Conservation (phyloP, 805 yeast species). For the Lipomyces yamanashiensis region DNA sequence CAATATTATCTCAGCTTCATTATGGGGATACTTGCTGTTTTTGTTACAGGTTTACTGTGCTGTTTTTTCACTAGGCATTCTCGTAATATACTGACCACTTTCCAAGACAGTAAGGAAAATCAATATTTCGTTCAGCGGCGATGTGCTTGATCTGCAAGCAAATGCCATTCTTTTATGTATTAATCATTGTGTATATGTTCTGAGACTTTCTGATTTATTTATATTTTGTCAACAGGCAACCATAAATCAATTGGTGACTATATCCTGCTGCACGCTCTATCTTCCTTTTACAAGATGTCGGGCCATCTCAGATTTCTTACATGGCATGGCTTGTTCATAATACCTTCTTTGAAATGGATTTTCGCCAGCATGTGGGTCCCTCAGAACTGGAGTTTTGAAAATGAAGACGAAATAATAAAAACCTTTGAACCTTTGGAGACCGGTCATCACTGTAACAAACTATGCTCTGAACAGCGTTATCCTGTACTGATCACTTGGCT, state of each 20-base stretch:
- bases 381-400: conserved; percentile 31
- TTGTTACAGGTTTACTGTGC: conserved; percentile 18
- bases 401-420: conserved; percentile 10
- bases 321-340: conserved; percentile 25
- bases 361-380: conserved; percentile 25
- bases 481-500: not conserved
- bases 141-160: conserved; percentile 16
- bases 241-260: conserved; percentile 25
- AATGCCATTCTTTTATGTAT: conserved; percentile 29
- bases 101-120: conserved; percentile 19
- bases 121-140: conserved; percentile 36
- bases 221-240: conserved; percentile 21
- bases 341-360: conserved; percentile 28
- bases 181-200: not conserved
- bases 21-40: conserved; percentile 30
- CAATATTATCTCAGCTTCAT: conserved; percentile 21
- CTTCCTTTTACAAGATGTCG: conserved; percentile 20
- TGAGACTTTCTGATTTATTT: not conserved
- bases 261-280: conserved; percentile 24
- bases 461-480: not conserved
- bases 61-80: too few relatives aligned
- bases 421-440: not conserved
- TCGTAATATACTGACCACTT: not conserved
- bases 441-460: conserved; percentile 12
- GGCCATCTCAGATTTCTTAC: conserved; percentile 23